Evolutionary conservation across 768 basidiomycete genomes (phyloP).

Genomic region (Collybiopsis luxurians): DNA sequence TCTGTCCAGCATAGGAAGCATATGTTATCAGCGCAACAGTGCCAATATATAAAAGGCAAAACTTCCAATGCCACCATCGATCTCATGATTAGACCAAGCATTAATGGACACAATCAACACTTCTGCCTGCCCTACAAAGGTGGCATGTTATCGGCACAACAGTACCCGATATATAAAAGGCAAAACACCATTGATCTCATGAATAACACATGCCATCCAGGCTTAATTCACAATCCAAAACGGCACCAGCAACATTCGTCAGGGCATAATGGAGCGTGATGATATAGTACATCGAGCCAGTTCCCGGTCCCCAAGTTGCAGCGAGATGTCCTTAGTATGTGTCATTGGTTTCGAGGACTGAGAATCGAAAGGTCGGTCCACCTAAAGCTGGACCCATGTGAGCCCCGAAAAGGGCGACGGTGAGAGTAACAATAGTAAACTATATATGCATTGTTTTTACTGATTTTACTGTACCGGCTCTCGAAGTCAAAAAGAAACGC

Average conservation of each 20-base stretch:
- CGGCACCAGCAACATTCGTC: background rate
- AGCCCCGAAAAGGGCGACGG: slow-evolving; percentile 38
- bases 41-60: no score
- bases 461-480: no score
- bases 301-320: background rate
- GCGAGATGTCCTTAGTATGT: background rate
- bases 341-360: slow-evolving; percentile 30
- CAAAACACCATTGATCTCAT: background rate
- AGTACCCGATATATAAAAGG: background rate
- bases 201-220: no score
- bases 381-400: slow-evolving; percentile 34
- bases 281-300: background rate
- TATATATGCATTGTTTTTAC: no score
- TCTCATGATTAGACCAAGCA: no score
- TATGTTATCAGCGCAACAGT: no score
- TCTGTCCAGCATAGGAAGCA: no score
- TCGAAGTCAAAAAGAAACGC: no score
- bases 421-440: slow-evolving; percentile 18
- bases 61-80: no score
- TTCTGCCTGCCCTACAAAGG: background rate
- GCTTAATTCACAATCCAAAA: background rate
- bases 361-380: slow-evolving; percentile 33
- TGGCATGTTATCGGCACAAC: background rate
- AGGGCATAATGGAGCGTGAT: background rate
- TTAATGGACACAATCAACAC: background rate